Conservation (phyloP, 176 grass and related monocot genomes). For the Carex parvula region DNA sequence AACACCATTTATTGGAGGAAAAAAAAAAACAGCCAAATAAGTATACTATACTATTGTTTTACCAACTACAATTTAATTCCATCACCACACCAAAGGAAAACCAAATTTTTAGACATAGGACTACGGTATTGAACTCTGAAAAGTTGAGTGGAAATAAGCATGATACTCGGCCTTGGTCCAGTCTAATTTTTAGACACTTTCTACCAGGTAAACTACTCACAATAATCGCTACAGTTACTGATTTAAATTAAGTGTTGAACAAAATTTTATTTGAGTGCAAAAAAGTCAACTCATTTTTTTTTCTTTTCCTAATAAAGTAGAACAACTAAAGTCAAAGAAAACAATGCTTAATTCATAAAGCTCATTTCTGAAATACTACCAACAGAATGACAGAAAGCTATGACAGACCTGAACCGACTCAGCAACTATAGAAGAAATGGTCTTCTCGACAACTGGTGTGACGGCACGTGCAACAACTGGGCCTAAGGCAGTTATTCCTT, state of each 20-base stretch:
- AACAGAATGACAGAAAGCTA: conserved; percentile 32
- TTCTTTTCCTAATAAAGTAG: background rate
- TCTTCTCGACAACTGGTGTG: conserved; percentile 67
- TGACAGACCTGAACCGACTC: conserved; percentile 79
- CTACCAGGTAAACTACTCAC: background rate
- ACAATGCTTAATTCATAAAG: background rate
- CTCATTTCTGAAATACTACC: background rate
- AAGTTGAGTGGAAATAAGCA: background rate
- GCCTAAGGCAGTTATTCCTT: conserved; percentile 68
- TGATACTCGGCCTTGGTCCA: background rate
- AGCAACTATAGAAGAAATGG: conserved; percentile 62
- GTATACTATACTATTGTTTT: background rate
- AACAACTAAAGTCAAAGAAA: background rate
- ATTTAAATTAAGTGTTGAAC: background rate
- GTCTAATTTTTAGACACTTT: background rate
- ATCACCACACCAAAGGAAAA: background rate
- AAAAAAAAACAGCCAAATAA: background rate
- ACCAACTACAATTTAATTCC: background rate
- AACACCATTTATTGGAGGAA: background rate
- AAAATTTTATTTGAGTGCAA: background rate
- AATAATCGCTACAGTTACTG: background rate
- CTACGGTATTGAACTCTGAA: background rate
- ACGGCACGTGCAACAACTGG: conserved; percentile 64
- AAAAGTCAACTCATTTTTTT: background rate
- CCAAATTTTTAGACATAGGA: background rate